Percentiles rank a stretch among this genome's conserved stretches.
Evolutionary conservation across 345 rosid species (phyloP).

Genomic region (Noccaea caerulescens): DNA sequence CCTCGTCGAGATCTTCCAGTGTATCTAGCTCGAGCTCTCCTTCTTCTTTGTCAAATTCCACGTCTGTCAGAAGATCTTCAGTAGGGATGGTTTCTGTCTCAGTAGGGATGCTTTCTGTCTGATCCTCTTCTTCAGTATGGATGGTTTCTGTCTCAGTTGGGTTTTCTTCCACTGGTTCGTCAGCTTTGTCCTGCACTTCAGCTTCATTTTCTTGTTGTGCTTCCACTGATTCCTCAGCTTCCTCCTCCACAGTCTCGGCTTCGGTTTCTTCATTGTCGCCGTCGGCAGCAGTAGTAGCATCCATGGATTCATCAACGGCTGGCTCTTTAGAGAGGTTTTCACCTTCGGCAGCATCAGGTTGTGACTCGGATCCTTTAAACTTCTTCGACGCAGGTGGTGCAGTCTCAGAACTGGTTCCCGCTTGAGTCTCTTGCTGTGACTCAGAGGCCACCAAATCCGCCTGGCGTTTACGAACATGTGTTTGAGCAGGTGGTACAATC

Average conservation of each 20-base stretch:
- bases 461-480: constrained; percentile 64
- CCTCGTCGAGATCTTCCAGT: constrained; percentile 66
- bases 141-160: constrained; percentile 51
- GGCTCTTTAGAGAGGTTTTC: constrained; percentile 49
- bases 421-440: constrained; percentile 56
- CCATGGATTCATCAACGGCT: constrained; percentile 56
- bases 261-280: constrained; percentile 69
- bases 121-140: constrained; percentile 56
- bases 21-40: constrained; percentile 75
- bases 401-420: constrained; percentile 50
- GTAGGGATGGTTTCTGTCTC: constrained; percentile 39
- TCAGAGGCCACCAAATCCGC: constrained; percentile 59
- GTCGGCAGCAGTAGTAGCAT: constrained; percentile 51
- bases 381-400: constrained; percentile 60
- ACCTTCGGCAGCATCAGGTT: constrained; percentile 40
- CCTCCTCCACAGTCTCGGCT: constrained; percentile 54
- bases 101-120: constrained; percentile 24
- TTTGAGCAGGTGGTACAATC: constrained; percentile 45
- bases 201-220: constrained; percentile 50
- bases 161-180: constrained; percentile 58
- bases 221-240: constrained; percentile 55
- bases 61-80: constrained; percentile 52
- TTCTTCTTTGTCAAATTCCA: constrained; percentile 82
- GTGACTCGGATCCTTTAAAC: constrained; percentile 60
- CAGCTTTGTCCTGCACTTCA: constrained; percentile 48